Base-by-base conservation (phyloP, 2,329 filamentous ascomycete genomes). In the Monosporascus ibericus region DNA sequence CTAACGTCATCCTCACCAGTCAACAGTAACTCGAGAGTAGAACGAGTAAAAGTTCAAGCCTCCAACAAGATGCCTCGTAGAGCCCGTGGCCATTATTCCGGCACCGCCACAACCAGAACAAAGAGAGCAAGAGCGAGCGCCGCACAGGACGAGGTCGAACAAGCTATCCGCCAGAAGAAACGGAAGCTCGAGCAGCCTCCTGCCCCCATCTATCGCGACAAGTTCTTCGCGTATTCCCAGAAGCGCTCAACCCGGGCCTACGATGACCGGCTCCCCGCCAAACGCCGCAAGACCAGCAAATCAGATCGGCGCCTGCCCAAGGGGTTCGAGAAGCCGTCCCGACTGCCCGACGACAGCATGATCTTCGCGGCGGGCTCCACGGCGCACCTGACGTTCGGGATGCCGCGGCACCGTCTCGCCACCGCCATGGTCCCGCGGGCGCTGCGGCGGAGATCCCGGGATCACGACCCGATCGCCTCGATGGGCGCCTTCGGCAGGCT, bases 401-500 rank as follows among this genome's bases (percentile, higher is more conserved):
- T 42, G 39, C 20, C 9, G 39, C n/a, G 39, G 39, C 3, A 11
- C 39, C n/a, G n/a, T 5, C 9, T 18, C 44, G 20, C n/a, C 44
- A 9, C 44, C 17, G 25, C 48, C n/a, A 49, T 49, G 25, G 18
- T 30, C n/a, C 37, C 22, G 38, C 22, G 7, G 25, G 18, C 38
- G 34, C 25, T 27, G 37, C 15, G 9, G 37, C 27, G 6, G 24
- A 34, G 25, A 18, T 38, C 18, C 39, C 42, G 17, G 42, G 20
- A 27, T 15, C 8, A 14, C 15, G 47, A 52, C 34, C 51, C 51
- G 3, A 24, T 55, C 20, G 9, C 24, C 3, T 47, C 57, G 5
- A 27, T 60, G 46, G 57, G 62, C 17, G 17, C 5, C 3, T 46
- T 66, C 20, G 40, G 38, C 2, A 47, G 6, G 0, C 25, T 72